phyloP scores from a whole-genome alignment of 225 moss, liverwort and hornwort genomes.

The Polytrichum formosum region DNA sequence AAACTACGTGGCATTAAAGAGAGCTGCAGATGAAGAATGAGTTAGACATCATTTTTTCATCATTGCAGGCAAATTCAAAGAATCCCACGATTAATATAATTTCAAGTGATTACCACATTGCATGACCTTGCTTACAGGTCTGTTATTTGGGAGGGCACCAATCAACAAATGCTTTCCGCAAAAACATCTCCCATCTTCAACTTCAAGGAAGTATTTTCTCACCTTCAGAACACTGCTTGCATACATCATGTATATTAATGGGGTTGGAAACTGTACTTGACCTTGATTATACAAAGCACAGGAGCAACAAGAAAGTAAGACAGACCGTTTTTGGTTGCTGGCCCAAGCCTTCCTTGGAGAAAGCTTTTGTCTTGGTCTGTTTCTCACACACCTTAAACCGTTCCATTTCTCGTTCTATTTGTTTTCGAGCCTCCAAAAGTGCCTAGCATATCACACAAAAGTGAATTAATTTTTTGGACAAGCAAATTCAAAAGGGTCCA shows the following conservation, averaged over 20 bases:
- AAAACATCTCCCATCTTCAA: background rate
- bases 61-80: background rate
- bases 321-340: slow-evolving; percentile 98
- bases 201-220: background rate
- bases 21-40: background rate
- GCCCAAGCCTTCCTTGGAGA: slow-evolving; percentile 96
- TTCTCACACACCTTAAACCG: slow-evolving; percentile 99
- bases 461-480: too few relatives aligned
- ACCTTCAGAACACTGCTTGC: too few relatives aligned
- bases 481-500: too few relatives aligned
- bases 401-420: slow-evolving; percentile 99
- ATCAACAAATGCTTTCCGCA: background rate
- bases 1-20: background rate
- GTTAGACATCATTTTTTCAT: background rate
- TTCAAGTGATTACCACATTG: background rate
- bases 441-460: slow-evolving; percentile 34
- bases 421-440: slow-evolving; percentile 97
- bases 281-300: background rate
- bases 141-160: background rate
- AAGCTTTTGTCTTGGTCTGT: slow-evolving; percentile 98
- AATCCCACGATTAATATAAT: background rate
- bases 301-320: slow-evolving; percentile 13
- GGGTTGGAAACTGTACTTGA: background rate
- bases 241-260: background rate
- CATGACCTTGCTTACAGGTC: background rate